Evolutionary conservation across 192 early-diverging fungal species (phyloP).

Genomic region (Coemansia sp.): DNA sequence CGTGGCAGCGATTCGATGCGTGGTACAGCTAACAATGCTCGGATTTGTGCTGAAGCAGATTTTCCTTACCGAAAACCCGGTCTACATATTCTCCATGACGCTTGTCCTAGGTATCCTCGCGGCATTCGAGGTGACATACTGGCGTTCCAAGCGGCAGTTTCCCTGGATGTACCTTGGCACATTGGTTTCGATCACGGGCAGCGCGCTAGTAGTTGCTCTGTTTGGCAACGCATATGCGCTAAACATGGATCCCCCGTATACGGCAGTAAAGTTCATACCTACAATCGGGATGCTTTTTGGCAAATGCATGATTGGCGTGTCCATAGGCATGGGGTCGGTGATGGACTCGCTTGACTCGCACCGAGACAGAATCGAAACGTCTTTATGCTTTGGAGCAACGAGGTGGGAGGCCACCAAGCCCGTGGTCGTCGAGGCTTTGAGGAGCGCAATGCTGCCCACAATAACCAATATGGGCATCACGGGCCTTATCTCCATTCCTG

Average conservation of each 20-base stretch:
- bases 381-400: conserved; percentile 71
- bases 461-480: conserved; percentile 80
- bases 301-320: conserved; percentile 70
- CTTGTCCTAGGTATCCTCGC: conserved; percentile 59
- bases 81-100: conserved; percentile 60
- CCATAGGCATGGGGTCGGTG: conserved; percentile 61
- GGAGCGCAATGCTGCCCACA: conserved; percentile 72
- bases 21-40: conserved; percentile 75
- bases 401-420: conserved; percentile 79
- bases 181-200: conserved; percentile 41
- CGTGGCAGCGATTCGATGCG: conserved; percentile 65
- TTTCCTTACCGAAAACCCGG: conserved; percentile 59
- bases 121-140: conserved; percentile 66
- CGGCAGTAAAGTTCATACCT: conserved; percentile 78
- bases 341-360: conserved; percentile 61
- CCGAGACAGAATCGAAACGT: conserved; percentile 55
- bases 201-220: conserved; percentile 20
- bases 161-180: conserved; percentile 66
- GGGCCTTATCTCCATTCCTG: conserved; percentile 84
- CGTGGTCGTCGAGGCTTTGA: conserved; percentile 67
- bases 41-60: conserved; percentile 67
- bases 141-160: conserved; percentile 66
- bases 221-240: conserved; percentile 59
- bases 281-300: conserved; percentile 87
- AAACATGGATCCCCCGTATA: conserved; percentile 64